A percentile compares a stretch with the other conserved stretches of the same genome.
phyloP scores from a whole-genome alignment of 1,284 basidiomycete genomes.

The Fomes fomentarius region DNA sequence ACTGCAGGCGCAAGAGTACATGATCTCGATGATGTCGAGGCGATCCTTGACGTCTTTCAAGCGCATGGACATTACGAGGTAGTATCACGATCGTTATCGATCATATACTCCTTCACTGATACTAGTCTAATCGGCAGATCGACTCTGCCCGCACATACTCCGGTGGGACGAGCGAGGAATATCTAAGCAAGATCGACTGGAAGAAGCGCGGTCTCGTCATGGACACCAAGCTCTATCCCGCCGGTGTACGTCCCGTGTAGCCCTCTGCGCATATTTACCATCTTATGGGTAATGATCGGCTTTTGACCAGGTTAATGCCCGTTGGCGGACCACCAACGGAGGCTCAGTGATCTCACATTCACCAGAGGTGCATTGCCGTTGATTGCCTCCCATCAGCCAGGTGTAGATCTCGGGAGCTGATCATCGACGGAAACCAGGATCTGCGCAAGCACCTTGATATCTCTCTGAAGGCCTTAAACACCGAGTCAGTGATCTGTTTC shows the following conservation, averaged over 20 bases:
- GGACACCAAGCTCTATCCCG: conserved; percentile 41
- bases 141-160: conserved; percentile 58
- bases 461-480: conserved; percentile 49
- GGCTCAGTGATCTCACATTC: conserved; percentile 22
- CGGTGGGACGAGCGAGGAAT: conserved; percentile 52
- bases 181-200: conserved; percentile 41
- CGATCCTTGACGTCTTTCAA: conserved; percentile 60
- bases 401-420: no score
- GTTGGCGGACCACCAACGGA: no score
- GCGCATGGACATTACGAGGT: conserved; percentile 59
- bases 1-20: conserved; percentile 58
- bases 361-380: conserved; percentile 15
- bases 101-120: background rate
- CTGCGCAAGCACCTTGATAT: conserved; percentile 47
- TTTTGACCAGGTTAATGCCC: no score
- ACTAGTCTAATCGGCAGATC: conserved; percentile 36
- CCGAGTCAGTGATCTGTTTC: conserved; percentile 39
- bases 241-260: conserved; percentile 11
- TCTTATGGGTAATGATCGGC: no score
- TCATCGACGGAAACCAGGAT: no score
- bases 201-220: conserved; percentile 49
- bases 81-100: no score
- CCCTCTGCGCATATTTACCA: background rate
- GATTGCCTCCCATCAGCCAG: no score
- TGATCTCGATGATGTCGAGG: conserved; percentile 51